Base-by-base conservation (phyloP, 495 filamentous ascomycete genomes). In the Daldinia vernicosa region DNA sequence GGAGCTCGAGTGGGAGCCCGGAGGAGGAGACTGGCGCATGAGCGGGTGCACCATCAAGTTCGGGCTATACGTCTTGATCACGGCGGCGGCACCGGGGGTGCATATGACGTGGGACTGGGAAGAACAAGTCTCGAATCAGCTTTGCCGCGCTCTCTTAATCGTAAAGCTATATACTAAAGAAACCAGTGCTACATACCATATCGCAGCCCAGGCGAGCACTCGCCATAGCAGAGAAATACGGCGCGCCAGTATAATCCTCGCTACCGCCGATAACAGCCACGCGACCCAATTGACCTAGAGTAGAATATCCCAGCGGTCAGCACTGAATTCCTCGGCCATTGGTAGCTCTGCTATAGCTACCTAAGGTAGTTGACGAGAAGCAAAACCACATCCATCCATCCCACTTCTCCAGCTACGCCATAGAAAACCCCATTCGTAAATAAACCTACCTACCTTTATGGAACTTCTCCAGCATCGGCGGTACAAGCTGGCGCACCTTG, bases 11-110 rank as follows among this genome's bases (percentile, higher is more conserved):
- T 81, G 77, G 12, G 86, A 82, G 39, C 24, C 22, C 5, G 79
- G 70, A 2, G 72, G 14, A 28, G 82, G 78, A 6, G 87, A 84
- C 80, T 94, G 93, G 33, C 94, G 93, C 86, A 99, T 94, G 55
- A 97, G 85, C 2, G 95, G 96, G 77, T 98, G 96, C 14, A 99
- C 96, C 96, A 99, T 98, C 14, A 99, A 83, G 81, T 98, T 98
- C 9, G 95, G 95, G 37, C 96, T 98, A 84, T 98, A 99, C 15
- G 92, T 89, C 84, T 99, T 99, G 76, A 99, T 96, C 50, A 98
- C 95, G 78, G 88, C 84, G 65, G 90, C 92, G 52, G 96, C 96
- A 67, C 88, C 89, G 27, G 91, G 92, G 70, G 97, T 95, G 83
- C 95, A 99, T 78, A 99, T 94, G 62, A 99, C 91, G 82, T 99